A percentile compares a stretch with the other conserved stretches of the same genome.
phyloP scores from a whole-genome alignment of 2,329 filamentous ascomycete species.

The Sphaerulina musiva region DNA sequence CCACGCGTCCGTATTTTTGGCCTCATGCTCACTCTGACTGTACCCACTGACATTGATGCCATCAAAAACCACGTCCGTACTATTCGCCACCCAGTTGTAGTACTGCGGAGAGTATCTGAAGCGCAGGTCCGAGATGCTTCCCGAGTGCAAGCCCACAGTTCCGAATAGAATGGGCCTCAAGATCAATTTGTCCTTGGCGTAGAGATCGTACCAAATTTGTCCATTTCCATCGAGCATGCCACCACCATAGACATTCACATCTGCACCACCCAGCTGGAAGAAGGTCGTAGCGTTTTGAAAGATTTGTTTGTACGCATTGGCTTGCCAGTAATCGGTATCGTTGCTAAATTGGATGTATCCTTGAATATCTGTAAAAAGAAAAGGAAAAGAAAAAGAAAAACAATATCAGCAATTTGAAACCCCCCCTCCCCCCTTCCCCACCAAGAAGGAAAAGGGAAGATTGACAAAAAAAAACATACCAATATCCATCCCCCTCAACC shows the following conservation, averaged over 20 bases:
- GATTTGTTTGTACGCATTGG: conserved; percentile 55
- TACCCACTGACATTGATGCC: conserved; percentile 55
- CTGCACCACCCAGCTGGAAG: conserved; percentile 59
- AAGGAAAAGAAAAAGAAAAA: neutral
- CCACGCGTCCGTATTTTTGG: conserved; percentile 53
- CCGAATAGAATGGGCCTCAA: conserved; percentile 55
- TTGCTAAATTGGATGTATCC: conserved; percentile 58
- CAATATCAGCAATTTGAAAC: neutral
- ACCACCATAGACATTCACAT: conserved; percentile 62
- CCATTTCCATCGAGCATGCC: conserved; percentile 59
- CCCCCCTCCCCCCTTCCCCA: neutral
- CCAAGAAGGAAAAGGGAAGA: neutral
- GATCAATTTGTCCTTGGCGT: conserved; percentile 51
- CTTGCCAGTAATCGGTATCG: conserved; percentile 63
- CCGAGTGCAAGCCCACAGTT: conserved; percentile 51
- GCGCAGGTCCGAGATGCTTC: conserved; percentile 54
- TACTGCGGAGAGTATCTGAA: conserved; percentile 56
- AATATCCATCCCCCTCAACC: conserved; percentile 57
- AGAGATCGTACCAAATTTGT: conserved; percentile 59
- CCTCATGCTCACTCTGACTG: conserved; percentile 47
- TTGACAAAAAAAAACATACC: conserved; percentile 34
- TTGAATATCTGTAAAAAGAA: conserved; percentile 44
- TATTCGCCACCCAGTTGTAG: conserved; percentile 62
- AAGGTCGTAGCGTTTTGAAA: conserved; percentile 64
- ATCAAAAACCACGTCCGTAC: conserved; percentile 56